These are phyloP conservation scores for Lentinula boryana DNA, from an alignment of 768 basidiomycete species.

Conservation along the genomic window DNA sequence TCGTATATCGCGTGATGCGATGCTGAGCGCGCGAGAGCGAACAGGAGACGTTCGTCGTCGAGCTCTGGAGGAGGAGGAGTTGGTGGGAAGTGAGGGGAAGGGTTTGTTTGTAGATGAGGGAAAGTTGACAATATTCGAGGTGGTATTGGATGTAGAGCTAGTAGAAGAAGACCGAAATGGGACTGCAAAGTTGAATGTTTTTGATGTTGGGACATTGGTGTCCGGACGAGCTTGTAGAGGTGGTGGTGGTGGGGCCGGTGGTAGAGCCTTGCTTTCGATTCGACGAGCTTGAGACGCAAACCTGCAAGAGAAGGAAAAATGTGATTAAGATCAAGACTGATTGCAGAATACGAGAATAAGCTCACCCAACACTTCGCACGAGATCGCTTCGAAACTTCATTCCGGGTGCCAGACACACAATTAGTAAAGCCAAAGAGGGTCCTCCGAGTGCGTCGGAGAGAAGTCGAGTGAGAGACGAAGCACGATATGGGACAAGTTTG, in stretches of 20 bases:
- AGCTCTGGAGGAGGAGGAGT: background rate
- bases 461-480: slow-evolving; percentile 84
- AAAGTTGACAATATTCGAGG: background rate
- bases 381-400: slow-evolving; percentile 81
- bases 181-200: background rate
- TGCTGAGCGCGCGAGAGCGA: background rate
- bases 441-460: slow-evolving; percentile 90
- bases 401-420: slow-evolving; percentile 85
- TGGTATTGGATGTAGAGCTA: background rate
- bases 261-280: background rate
- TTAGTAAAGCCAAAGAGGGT: slow-evolving; percentile 68
- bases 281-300: background rate
- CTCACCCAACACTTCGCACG: slow-evolving; percentile 29
- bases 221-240: background rate
- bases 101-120: background rate
- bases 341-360: slow-evolving; percentile 53
- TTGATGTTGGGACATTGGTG: background rate
- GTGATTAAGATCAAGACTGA: slow-evolving; percentile 18
- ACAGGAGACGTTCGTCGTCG: background rate
- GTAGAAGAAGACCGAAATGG: background rate
- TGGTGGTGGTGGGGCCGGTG: background rate
- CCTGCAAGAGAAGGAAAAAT: background rate
- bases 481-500: slow-evolving; percentile 68
- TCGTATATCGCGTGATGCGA: background rate
- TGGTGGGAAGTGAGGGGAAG: background rate